Conservation (phyloP, 83 land plant genomes). For the Picea abies region DNA sequence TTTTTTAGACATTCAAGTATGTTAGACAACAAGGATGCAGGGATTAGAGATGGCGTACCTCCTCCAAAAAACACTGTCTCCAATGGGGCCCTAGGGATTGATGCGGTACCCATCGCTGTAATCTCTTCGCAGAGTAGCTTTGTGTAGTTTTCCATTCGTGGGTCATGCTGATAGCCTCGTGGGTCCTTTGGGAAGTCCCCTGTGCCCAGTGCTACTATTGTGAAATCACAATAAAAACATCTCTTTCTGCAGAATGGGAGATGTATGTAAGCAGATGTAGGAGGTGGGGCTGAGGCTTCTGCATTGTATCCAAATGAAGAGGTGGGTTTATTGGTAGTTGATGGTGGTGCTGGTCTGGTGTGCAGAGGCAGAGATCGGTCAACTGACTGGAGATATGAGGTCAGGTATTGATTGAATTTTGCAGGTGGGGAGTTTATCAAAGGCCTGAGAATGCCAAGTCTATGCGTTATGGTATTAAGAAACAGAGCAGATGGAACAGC, state of each 20-base stretch:
- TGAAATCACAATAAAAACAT: slow-evolving; percentile 98
- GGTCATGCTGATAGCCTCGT: slow-evolving; percentile 40
- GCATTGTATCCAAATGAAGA: neutral
- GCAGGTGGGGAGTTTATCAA: neutral
- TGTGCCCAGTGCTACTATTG: slow-evolving; percentile 90
- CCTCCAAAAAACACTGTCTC: slow-evolving; percentile 94
- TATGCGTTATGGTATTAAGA: neutral
- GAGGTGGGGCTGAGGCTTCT: slow-evolving; percentile 24
- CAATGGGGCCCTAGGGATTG: slow-evolving; percentile 37
- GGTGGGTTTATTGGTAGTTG: neutral
- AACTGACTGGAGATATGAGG: no score
- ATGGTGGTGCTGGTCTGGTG: neutral
- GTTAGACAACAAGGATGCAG: slow-evolving; percentile 57
- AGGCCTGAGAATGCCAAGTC: neutral
- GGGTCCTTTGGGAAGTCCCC: slow-evolving; percentile 23
- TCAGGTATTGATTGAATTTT: neutral
- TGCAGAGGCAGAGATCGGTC: neutral
- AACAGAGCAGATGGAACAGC: neutral
- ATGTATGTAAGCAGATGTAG: slow-evolving; percentile 87
- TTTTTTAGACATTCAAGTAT: slow-evolving; percentile 47
- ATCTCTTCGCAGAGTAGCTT: slow-evolving; percentile 72
- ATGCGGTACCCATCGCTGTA: slow-evolving; percentile 24
- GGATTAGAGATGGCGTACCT: slow-evolving; percentile 94
- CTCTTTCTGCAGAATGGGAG: slow-evolving; percentile 96
- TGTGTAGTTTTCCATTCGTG: slow-evolving; percentile 68